These are phyloP conservation scores for Aschersonia sp. DNA, from an alignment of 2,329 filamentous ascomycete species.

Conservation along the genomic window DNA sequence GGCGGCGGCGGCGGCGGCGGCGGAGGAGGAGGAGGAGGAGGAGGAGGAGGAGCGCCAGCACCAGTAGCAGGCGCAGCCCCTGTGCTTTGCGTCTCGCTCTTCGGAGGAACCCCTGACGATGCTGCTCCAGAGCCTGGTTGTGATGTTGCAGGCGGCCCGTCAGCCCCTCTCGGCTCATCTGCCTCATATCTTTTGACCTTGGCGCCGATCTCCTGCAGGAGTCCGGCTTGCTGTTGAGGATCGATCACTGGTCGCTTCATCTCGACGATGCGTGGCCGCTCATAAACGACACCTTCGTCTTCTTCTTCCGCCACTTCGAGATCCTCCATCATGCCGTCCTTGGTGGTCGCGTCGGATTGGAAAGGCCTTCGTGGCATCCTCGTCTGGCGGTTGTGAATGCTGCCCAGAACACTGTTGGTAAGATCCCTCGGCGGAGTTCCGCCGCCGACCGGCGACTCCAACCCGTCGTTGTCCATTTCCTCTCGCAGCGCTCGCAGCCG, in stretches of 20 bases:
- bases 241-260: conserved; percentile 56
- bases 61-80: conserved; percentile 15
- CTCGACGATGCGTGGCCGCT: conserved; percentile 68
- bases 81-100: conserved; percentile 36
- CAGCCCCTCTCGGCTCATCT: conserved; percentile 57
- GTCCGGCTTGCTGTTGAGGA: conserved; percentile 52
- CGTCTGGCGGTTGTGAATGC: conserved; percentile 48
- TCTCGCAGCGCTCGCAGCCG: conserved; percentile 82
- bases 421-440: conserved; percentile 47
- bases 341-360: conserved; percentile 12
- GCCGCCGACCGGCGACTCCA: conserved; percentile 30
- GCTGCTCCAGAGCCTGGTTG: conserved; percentile 40
- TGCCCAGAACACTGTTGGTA: conserved; percentile 60
- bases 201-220: conserved; percentile 54
- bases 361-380: conserved; percentile 42
- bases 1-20: conserved; percentile 20
- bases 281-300: conserved; percentile 50
- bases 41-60: conserved; percentile 22
- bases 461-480: conserved; percentile 64
- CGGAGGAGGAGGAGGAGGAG: conserved; percentile 16
- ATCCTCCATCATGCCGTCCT: conserved; percentile 30
- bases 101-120: conserved; percentile 29
- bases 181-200: conserved; percentile 62
- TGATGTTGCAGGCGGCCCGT: conserved; percentile 56
- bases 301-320: conserved; percentile 34